These are phyloP conservation scores for Cucurbita moschata DNA, from an alignment of 306 rosid species.

Conservation along the genomic window DNA sequence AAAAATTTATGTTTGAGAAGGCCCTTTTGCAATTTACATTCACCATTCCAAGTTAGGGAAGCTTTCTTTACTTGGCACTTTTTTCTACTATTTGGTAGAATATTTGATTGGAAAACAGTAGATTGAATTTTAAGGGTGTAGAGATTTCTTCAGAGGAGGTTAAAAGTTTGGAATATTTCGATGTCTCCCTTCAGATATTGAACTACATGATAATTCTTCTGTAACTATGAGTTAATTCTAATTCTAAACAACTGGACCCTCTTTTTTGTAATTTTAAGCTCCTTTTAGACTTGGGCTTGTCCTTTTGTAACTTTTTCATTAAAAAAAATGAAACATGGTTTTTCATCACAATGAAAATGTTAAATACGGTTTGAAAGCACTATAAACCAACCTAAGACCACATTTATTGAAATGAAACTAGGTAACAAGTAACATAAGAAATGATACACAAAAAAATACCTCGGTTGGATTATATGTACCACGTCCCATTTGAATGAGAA, in stretches of 20 bases:
- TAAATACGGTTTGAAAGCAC: background rate
- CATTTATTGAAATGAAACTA: background rate
- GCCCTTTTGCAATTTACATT: too few relatives aligned
- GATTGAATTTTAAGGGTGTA: background rate
- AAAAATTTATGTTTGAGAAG: too few relatives aligned
- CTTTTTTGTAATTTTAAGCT: background rate
- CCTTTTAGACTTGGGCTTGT: background rate
- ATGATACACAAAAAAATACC: conserved; percentile 20
- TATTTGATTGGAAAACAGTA: background rate
- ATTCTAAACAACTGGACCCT: background rate
- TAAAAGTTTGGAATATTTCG: background rate
- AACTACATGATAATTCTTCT: background rate
- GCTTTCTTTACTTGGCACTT: background rate
- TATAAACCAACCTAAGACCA: background rate
- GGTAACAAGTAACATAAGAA: background rate
- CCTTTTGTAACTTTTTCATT: background rate
- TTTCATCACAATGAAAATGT: background rate
- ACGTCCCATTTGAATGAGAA: conserved; percentile 73
- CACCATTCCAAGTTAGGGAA: background rate
- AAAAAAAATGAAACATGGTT: background rate
- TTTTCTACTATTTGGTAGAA: background rate
- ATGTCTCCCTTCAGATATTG: background rate
- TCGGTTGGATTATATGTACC: conserved; percentile 55
- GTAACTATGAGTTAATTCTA: background rate
- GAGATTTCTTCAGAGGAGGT: background rate